A percentile compares a stretch with the other conserved stretches of the same genome.
phyloP scores from a whole-genome alignment of 2,329 filamentous ascomycete species.

The Colletotrichum lentis region DNA sequence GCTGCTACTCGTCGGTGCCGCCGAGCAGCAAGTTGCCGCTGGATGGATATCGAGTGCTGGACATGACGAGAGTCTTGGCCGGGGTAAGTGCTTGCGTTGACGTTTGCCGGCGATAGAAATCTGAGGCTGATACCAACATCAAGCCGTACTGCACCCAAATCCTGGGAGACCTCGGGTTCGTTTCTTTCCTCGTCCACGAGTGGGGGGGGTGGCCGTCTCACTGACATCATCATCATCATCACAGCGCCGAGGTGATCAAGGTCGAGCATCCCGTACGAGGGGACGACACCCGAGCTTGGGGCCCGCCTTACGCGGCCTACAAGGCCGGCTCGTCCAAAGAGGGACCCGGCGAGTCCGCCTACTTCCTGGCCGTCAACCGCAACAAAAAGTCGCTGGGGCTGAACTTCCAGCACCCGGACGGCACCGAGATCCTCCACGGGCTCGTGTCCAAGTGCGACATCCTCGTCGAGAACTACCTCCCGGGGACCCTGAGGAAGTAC shows the following conservation, averaged over 20 bases:
- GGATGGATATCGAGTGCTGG: constrained; percentile 85
- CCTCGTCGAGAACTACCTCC: constrained; percentile 95
- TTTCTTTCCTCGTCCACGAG: constrained; percentile 36
- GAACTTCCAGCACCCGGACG: constrained; percentile 85
- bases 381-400: constrained; percentile 96
- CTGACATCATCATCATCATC: constrained; percentile 42
- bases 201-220: constrained; percentile 16
- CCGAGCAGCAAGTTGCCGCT: constrained; percentile 65
- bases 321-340: constrained; percentile 63
- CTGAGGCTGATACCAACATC: not conserved
- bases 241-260: constrained; percentile 94
- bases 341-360: constrained; percentile 90
- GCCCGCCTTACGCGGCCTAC: constrained; percentile 89
- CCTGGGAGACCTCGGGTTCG: constrained; percentile 91
- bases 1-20: constrained; percentile 43
- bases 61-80: constrained; percentile 95
- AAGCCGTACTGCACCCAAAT: constrained; percentile 99
- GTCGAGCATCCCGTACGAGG: constrained; percentile 91
- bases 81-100: constrained; percentile 66
- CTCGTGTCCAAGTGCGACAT: constrained; percentile 88
- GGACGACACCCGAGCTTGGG: constrained; percentile 96
- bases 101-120: not conserved
- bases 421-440: constrained; percentile 86
- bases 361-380: constrained; percentile 91
- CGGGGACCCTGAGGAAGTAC: constrained; percentile 89